phyloP scores from a whole-genome alignment of 1,284 basidiomycete genomes.

The Filobasidium uniguttulatum region DNA sequence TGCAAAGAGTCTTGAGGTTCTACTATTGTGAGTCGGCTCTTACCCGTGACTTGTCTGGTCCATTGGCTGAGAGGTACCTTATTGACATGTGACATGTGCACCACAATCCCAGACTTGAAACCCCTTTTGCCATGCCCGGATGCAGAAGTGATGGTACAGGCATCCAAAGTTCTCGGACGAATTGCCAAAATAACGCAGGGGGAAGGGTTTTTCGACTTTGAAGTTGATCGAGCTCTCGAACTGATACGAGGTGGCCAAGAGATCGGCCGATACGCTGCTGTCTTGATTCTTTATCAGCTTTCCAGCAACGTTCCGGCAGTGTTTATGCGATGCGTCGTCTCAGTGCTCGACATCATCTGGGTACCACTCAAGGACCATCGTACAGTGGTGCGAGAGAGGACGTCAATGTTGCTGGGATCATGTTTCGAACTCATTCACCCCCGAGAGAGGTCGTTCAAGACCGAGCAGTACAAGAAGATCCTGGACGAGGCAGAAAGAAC shows the following conservation, averaged over 20 bases:
- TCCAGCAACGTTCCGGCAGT: constrained; percentile 71
- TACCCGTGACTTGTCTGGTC: not conserved
- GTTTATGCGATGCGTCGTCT: constrained; percentile 70
- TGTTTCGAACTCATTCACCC: constrained; percentile 71
- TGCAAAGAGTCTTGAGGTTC: constrained; percentile 31
- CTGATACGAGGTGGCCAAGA: constrained; percentile 27
- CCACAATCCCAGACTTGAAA: constrained; percentile 25
- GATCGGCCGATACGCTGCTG: constrained; percentile 33
- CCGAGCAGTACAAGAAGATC: constrained; percentile 55
- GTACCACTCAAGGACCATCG: constrained; percentile 65
- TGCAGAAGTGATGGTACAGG: constrained; percentile 34
- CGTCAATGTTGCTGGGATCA: constrained; percentile 75
- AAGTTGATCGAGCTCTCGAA: constrained; percentile 32
- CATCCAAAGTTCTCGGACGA: constrained; percentile 26
- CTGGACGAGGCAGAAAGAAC: constrained; percentile 80
- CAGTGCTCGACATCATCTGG: constrained; percentile 82
- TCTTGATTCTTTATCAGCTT: constrained; percentile 74
- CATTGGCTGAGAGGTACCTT: not conserved
- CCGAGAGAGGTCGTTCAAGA: constrained; percentile 33
- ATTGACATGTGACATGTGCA: not conserved
- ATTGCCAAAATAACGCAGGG: constrained; percentile 34
- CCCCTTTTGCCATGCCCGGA: constrained; percentile 33
- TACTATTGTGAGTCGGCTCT: constrained; percentile 29
- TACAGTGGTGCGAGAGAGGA: constrained; percentile 67
- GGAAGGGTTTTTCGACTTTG: constrained; percentile 34